These are phyloP conservation scores for Trichoderma atrobrunneum DNA, from an alignment of 2,329 filamentous ascomycete species.

Conservation along the genomic window DNA sequence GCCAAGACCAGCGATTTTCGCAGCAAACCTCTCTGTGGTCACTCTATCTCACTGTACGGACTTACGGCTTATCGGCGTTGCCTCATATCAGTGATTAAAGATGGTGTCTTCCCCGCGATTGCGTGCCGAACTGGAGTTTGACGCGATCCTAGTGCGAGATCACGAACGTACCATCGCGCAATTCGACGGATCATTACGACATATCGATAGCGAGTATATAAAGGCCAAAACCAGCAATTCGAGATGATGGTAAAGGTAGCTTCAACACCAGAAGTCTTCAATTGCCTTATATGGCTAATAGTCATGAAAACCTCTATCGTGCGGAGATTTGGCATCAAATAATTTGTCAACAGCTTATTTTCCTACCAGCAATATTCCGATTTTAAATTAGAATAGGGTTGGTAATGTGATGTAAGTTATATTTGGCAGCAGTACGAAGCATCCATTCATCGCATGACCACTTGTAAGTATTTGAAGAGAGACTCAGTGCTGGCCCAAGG, in stretches of 20 bases:
- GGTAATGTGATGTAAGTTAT: background rate
- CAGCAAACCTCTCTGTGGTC: background rate
- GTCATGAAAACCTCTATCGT: too few relatives aligned
- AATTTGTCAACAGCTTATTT: background rate
- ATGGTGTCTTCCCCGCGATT: slow-evolving; percentile 17
- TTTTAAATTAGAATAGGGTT: background rate
- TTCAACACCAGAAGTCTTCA: background rate
- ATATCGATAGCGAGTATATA: background rate
- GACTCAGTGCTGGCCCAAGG: background rate
- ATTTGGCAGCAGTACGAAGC: background rate
- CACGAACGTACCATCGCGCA: slow-evolving; percentile 7
- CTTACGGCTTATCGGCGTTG: background rate
- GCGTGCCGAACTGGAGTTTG: slow-evolving; percentile 13
- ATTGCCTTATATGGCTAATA: background rate
- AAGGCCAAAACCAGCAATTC: background rate
- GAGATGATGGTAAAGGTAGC: background rate
- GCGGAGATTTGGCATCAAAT: background rate
- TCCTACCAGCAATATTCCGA: background rate
- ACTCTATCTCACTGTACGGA: background rate
- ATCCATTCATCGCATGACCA: background rate
- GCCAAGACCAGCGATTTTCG: background rate
- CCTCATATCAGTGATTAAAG: background rate
- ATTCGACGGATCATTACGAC: slow-evolving; percentile 2
- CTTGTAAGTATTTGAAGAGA: background rate
- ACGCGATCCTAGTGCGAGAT: slow-evolving; percentile 9